A percentile compares a stretch with the other conserved stretches of the same genome.
phyloP scores from a whole-genome alignment of 257 asterid genomes.

The Verbena officinalis region DNA sequence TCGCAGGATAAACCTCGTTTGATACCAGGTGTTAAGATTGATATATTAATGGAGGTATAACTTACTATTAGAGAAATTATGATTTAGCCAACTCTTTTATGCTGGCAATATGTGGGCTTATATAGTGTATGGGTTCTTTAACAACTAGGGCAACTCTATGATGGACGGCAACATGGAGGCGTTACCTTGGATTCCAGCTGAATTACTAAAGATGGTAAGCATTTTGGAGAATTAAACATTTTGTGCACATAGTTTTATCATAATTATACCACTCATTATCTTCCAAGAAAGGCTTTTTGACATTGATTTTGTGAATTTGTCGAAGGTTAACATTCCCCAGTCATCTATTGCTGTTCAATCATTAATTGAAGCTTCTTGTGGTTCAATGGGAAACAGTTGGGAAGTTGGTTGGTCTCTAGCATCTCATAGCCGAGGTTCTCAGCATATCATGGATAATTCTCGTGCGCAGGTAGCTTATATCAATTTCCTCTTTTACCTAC shows the following conservation, averaged over 20 bases:
- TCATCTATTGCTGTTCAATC: slow-evolving; percentile 86
- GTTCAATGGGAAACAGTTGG: slow-evolving; percentile 83
- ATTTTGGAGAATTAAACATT: slow-evolving; percentile 5
- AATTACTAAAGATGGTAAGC: slow-evolving; percentile 67
- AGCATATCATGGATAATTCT: slow-evolving; percentile 46
- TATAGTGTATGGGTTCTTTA: slow-evolving; percentile 23
- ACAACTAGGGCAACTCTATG: slow-evolving; percentile 54
- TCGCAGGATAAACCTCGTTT: slow-evolving; percentile 69
- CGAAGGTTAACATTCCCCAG: slow-evolving; percentile 79
- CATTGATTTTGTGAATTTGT: slow-evolving; percentile 30
- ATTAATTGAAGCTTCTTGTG: slow-evolving; percentile 81
- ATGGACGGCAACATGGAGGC: slow-evolving; percentile 44
- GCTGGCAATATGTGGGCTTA: slow-evolving; percentile 26
- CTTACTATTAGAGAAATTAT: slow-evolving; percentile 19
- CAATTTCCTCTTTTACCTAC: not conserved
- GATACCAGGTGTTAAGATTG: slow-evolving; percentile 73
- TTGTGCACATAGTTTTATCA: slow-evolving; percentile 7
- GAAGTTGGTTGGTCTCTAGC: slow-evolving; percentile 99
- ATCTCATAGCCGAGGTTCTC: slow-evolving; percentile 65
- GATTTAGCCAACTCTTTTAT: slow-evolving; percentile 17
- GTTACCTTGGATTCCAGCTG: slow-evolving; percentile 74
- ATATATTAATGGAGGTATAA: slow-evolving; percentile 76
- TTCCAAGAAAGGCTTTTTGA: slow-evolving; percentile 17
- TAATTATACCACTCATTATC: slow-evolving; percentile 12
- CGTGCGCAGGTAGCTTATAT: slow-evolving; percentile 51